phyloP scores from a whole-genome alignment of 208 protist species.

The Trypanosomatidae sp. region DNA sequence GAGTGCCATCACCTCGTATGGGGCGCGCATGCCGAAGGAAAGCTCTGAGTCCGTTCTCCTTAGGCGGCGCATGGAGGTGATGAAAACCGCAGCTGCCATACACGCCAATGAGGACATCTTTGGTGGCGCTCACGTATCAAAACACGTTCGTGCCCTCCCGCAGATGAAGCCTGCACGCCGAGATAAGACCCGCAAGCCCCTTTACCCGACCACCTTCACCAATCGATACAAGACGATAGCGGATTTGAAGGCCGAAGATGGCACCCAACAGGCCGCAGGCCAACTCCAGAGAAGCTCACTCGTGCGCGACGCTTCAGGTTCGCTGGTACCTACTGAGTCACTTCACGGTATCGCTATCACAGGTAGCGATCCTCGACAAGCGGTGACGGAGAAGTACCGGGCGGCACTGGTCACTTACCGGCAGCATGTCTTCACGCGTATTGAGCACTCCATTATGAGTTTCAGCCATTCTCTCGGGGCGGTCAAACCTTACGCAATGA shows the following conservation, averaged over 20 bases:
- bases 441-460: conserved; percentile 15
- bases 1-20: conserved; percentile 6
- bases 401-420: conserved; percentile 4
- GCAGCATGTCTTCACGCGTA: conserved; percentile 10
- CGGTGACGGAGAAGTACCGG: conserved; percentile 23
- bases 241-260: conserved; percentile 3
- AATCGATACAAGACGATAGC: conserved; percentile 12
- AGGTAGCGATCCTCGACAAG: conserved; percentile 26
- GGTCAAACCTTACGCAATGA: conserved; percentile 52
- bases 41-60: conserved; percentile 11
- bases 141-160: neutral
- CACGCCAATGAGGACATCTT: conserved; percentile 22
- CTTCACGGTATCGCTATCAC: neutral
- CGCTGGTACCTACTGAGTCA: neutral
- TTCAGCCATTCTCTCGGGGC: conserved; percentile 28
- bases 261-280: neutral
- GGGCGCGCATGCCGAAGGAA: conserved; percentile 3
- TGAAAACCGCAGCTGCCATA: conserved; percentile 21
- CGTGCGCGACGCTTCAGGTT: neutral
- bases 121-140: neutral
- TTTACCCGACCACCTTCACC: conserved; percentile 9
- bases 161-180: neutral
- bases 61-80: conserved; percentile 16
- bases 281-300: neutral
- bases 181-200: conserved; percentile 4